Conservation (phyloP, 83 land plant genomes). For the Picea abies region DNA sequence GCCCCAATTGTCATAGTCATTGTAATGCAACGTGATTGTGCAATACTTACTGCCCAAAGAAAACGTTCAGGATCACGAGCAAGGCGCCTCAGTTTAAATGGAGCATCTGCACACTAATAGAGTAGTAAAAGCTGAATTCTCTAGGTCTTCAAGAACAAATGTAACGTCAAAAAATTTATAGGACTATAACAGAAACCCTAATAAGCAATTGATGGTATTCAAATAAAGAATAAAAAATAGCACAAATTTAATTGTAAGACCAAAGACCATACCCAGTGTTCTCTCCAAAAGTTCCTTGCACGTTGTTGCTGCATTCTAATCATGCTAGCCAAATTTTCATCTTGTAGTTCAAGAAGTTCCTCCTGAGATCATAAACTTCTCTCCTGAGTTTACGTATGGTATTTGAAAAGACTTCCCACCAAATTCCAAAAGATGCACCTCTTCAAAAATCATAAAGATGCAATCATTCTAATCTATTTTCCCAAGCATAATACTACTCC, state of each 20-base stretch:
- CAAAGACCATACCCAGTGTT: constrained; percentile 56
- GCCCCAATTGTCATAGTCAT: constrained; percentile 84
- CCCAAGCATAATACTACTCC: not conserved
- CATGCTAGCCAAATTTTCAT: constrained; percentile 45
- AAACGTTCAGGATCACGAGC: constrained; percentile 88
- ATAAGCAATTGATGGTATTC: not conserved
- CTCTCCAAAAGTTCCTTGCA: constrained; percentile 68
- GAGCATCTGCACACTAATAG: constrained; percentile 58
- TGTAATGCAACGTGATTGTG: constrained; percentile 76
- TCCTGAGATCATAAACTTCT: constrained; percentile 42
- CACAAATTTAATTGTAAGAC: constrained; percentile 9
- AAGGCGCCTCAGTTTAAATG: constrained; percentile 85
- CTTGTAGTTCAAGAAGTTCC: constrained; percentile 82
- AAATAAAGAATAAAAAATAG: not conserved
- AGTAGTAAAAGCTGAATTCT: not conserved
- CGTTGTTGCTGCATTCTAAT: constrained; percentile 53
- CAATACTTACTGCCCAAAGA: constrained; percentile 88
- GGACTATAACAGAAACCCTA: not conserved
- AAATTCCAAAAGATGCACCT: not conserved
- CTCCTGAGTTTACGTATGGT: not conserved
- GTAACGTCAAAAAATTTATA: not conserved
- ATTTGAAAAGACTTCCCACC: not conserved
- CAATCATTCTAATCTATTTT: not conserved
- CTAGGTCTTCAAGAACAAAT: not conserved
- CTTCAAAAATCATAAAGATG: not conserved